Evolutionary conservation across 495 filamentous ascomycete species (phyloP).

Genomic region (Jackrogersella multiformis): DNA sequence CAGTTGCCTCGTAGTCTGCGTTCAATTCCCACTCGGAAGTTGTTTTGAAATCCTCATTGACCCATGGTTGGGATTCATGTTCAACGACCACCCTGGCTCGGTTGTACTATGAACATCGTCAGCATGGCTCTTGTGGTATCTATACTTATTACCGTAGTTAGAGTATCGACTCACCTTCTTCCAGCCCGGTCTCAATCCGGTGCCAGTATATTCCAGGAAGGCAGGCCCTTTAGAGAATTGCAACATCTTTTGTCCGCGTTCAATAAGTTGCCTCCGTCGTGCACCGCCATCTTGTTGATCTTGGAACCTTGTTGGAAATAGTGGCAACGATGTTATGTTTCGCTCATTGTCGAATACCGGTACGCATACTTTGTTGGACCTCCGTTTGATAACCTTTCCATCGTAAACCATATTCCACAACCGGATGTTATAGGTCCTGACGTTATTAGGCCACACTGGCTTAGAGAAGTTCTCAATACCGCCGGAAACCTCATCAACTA

Average conservation of each 20-base stretch:
- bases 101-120: neutral
- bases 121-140: neutral
- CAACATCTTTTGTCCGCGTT: conserved; percentile 2
- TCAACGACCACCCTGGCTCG: conserved; percentile 17
- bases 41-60: neutral
- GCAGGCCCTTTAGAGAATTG: conserved; percentile 7
- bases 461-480: conserved; percentile 5
- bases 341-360: conserved; percentile 7
- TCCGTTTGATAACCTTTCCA: neutral
- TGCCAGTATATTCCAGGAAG: conserved; percentile 11
- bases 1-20: neutral
- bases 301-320: conserved; percentile 14
- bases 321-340: conserved; percentile 6
- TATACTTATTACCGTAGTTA: neutral
- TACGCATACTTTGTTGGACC: neutral
- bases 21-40: neutral
- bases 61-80: conserved; percentile 18
- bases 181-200: conserved; percentile 7
- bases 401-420: conserved; percentile 18
- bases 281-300: neutral
- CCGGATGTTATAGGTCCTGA: conserved; percentile 2
- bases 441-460: neutral
- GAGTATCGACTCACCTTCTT: conserved; percentile 3
- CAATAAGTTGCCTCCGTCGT: conserved; percentile 6
- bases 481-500: conserved; percentile 1